Evolutionary conservation across 139 green algal genomes (phyloP), one percentile per base, ranked within the genome.

Genomic region (Monoraphidium neglectum): DNA sequence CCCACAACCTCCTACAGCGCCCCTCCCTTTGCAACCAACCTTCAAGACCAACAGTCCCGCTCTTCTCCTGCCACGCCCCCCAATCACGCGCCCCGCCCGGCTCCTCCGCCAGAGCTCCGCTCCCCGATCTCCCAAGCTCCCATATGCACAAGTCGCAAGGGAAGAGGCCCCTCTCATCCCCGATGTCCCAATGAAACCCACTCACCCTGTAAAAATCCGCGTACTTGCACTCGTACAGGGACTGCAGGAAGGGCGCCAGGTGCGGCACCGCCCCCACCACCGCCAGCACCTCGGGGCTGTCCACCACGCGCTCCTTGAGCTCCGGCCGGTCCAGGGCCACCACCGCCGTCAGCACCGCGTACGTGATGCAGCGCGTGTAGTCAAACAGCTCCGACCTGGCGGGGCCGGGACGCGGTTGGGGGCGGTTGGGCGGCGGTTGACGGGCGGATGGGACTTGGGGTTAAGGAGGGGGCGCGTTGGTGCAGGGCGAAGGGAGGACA

Each of bases 211-310:
- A 98, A 72, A 99, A 99, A 1, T 89, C 77, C 12, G 81, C 80
- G 85, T 99, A 99, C 47, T 93, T 82, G 90, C 95, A 98, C 56
- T 81, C 56, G 83, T 99, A 93, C 35, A 99, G 82, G 16, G 90
- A 87, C 76, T 96, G 93, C 26, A 99, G 82, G 78, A 97, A 95
- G 46, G 86, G 32, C 32, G 75, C 69, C 24, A 97, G 81, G 78
- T 93, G 76, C 0, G 95, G 93, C 35, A 96, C 85, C 63, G 90
- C 46, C 68, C 91, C 88, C 40, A 99, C 98, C 16, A 98, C 95
- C 12, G 92, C 87, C 71, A 98, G 86, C 46, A 99, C 90, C 88
- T 99, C 97, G 24, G 95, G 95, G 3, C 92, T 88, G 80, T 99
- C 95, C 21, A 99, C 85, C 32, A 97, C 93, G 28, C 51, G 74